phyloP scores from a whole-genome alignment of 2,329 filamentous ascomycete genomes.

The Stagonosporopsis rhizophila region DNA sequence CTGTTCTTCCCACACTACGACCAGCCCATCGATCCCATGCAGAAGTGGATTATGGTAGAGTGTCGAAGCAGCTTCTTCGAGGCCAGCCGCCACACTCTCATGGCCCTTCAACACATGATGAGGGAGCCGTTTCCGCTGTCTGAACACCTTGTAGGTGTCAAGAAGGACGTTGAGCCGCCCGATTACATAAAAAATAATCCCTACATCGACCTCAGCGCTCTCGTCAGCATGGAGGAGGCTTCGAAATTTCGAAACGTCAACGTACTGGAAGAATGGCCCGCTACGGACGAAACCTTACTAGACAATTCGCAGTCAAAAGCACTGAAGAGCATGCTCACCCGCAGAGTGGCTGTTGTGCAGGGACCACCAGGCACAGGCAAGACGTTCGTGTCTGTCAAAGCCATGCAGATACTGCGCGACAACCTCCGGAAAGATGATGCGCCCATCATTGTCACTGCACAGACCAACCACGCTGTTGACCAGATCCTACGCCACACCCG shows the following conservation, averaged over 20 bases:
- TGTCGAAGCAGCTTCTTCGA: constrained; percentile 78
- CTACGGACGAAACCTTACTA: constrained; percentile 57
- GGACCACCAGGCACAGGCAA: constrained; percentile 84
- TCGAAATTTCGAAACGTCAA: constrained; percentile 58
- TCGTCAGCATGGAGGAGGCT: constrained; percentile 50
- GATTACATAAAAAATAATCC: constrained; percentile 61
- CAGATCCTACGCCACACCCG: constrained; percentile 74
- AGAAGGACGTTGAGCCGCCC: constrained; percentile 58
- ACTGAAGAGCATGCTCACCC: constrained; percentile 73
- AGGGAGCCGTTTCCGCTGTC: constrained; percentile 67
- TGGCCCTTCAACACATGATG: constrained; percentile 71
- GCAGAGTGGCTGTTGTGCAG: constrained; percentile 77
- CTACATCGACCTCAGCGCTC: constrained; percentile 57
- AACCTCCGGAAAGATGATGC: constrained; percentile 64
- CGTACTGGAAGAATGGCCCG: constrained; percentile 63
- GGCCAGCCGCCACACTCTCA: constrained; percentile 73
- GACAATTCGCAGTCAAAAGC: constrained; percentile 76
- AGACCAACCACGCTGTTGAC: constrained; percentile 91
- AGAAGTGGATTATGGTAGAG: constrained; percentile 81
- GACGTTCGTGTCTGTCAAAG: constrained; percentile 79
- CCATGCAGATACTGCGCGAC: constrained; percentile 69
- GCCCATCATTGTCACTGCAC: constrained; percentile 80
- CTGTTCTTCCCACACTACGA: constrained; percentile 73
- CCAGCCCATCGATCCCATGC: constrained; percentile 70
- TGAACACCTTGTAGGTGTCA: constrained; percentile 65